phyloP scores from a whole-genome alignment of 2,329 filamentous ascomycete species.

The Passalora sequoiae region DNA sequence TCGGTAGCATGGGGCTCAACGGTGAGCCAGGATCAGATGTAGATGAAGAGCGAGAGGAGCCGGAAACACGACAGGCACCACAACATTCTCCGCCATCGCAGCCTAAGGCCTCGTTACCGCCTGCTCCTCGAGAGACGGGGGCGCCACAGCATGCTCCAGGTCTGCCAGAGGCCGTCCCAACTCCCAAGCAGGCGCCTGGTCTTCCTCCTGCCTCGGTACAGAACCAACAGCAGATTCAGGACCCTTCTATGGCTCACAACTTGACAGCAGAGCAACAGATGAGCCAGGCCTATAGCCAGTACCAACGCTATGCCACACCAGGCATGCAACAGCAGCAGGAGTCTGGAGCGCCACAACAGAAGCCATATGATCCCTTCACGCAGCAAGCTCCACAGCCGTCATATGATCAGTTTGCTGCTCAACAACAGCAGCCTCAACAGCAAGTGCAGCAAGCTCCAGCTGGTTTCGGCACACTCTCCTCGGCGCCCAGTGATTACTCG shows the following conservation, averaged over 20 bases:
- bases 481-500: slow-evolving; percentile 72
- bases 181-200: slow-evolving; percentile 57
- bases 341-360: slow-evolving; percentile 59
- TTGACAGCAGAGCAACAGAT: slow-evolving; percentile 48
- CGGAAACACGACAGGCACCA: slow-evolving; percentile 90
- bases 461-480: slow-evolving; percentile 63
- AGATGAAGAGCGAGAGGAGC: slow-evolving; percentile 89
- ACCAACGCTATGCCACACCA: slow-evolving; percentile 63
- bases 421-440: slow-evolving; percentile 49
- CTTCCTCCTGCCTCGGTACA: slow-evolving; percentile 57
- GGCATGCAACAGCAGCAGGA: slow-evolving; percentile 48
- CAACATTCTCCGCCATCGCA: slow-evolving; percentile 84
- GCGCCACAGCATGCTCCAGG: slow-evolving; percentile 37
- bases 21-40: slow-evolving; percentile 72
- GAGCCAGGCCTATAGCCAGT: slow-evolving; percentile 55
- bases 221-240: slow-evolving; percentile 38
- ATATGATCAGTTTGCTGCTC: slow-evolving; percentile 45
- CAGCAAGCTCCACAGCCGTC: slow-evolving; percentile 59
- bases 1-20: slow-evolving; percentile 89
- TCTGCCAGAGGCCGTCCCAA: slow-evolving; percentile 39
- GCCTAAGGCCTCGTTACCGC: slow-evolving; percentile 81
- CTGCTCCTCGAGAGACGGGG: slow-evolving; percentile 50
- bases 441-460: slow-evolving; percentile 55
- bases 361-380: slow-evolving; percentile 81
- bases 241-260: slow-evolving; percentile 47